phyloP scores from a whole-genome alignment of 1,139 yeast genomes.

The Saccharomyces hybrid region DNA sequence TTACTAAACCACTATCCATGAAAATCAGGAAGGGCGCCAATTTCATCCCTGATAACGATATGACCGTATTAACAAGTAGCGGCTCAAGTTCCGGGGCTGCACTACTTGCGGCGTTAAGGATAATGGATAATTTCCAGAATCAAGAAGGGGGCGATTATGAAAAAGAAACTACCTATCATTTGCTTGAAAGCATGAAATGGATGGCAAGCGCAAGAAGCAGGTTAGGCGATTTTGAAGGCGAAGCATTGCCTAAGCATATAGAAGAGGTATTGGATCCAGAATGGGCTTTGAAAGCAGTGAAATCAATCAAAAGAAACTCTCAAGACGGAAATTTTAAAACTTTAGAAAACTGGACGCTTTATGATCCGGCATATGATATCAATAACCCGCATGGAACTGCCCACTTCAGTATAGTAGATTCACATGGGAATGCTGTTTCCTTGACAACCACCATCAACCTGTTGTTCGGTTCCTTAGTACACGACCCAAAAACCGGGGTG shows the following conservation, averaged over 20 bases:
- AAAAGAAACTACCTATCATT: slow-evolving; percentile 51
- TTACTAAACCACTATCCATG: slow-evolving; percentile 49
- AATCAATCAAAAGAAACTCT: slow-evolving; percentile 41
- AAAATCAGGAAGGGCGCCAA: slow-evolving; percentile 22
- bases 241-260: slow-evolving; percentile 27
- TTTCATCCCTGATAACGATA: slow-evolving; percentile 35
- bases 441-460: slow-evolving; percentile 90
- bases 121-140: slow-evolving; percentile 42
- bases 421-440: slow-evolving; percentile 61
- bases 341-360: slow-evolving; percentile 54
- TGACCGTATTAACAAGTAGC: slow-evolving; percentile 56
- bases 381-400: slow-evolving; percentile 83
- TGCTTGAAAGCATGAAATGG: slow-evolving; percentile 90
- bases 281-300: slow-evolving; percentile 51
- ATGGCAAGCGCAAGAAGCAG: slow-evolving; percentile 76
- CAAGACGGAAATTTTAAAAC: slow-evolving; percentile 36
- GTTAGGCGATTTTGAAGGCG: slow-evolving; percentile 57
- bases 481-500: slow-evolving; percentile 76
- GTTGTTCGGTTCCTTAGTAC: slow-evolving; percentile 72
- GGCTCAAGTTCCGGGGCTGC: slow-evolving; percentile 87
- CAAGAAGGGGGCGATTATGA: slow-evolving; percentile 38
- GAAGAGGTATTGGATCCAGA: slow-evolving; percentile 35
- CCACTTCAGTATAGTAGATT: slow-evolving; percentile 72
- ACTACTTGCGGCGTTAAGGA: slow-evolving; percentile 62
- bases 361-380: slow-evolving; percentile 69